Conservation (phyloP, 805 yeast genomes). For the Wickerhamiella hasegawae region DNA sequence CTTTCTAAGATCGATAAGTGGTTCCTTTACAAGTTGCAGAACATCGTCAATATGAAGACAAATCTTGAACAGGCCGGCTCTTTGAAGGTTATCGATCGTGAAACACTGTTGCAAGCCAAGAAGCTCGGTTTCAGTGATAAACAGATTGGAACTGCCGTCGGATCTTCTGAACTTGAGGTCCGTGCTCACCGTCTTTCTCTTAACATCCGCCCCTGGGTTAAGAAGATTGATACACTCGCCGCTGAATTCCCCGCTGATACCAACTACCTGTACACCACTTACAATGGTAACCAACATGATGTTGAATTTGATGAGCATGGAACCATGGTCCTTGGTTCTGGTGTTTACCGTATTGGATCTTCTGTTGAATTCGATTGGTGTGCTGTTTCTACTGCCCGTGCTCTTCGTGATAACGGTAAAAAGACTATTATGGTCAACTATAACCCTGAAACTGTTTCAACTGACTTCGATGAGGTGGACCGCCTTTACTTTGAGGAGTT, state of each 20-base stretch:
- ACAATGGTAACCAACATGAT: constrained; percentile 79
- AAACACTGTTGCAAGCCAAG: constrained; percentile 56
- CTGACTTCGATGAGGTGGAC: constrained; percentile 97
- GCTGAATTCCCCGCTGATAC: constrained; percentile 98
- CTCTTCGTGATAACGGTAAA: constrained; percentile 72
- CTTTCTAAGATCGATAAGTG: constrained; percentile 87
- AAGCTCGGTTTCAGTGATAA: constrained; percentile 89
- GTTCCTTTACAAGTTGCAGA: constrained; percentile 86
- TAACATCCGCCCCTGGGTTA: constrained; percentile 82
- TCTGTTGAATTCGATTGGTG: constrained; percentile 99
- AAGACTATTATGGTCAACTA: constrained; percentile 93
- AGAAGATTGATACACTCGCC: constrained; percentile 92
- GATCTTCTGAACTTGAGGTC: constrained; percentile 60
- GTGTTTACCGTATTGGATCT: constrained; percentile 96
- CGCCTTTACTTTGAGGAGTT: constrained; percentile 92
- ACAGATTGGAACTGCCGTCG: constrained; percentile 72
- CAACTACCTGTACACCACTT: constrained; percentile 88
- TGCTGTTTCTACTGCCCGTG: constrained; percentile 93
- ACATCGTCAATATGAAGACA: constrained; percentile 72
- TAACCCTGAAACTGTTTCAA: constrained; percentile 96
- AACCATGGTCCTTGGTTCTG: constrained; percentile 92
- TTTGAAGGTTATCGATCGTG: constrained; percentile 40
- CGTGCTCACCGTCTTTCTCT: constrained; percentile 66
- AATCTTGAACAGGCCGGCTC: constrained; percentile 20
- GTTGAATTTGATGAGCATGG: constrained; percentile 79